phyloP scores from a whole-genome alignment of 805 yeast genomes.

The Saccharomycopsis babjevae region DNA sequence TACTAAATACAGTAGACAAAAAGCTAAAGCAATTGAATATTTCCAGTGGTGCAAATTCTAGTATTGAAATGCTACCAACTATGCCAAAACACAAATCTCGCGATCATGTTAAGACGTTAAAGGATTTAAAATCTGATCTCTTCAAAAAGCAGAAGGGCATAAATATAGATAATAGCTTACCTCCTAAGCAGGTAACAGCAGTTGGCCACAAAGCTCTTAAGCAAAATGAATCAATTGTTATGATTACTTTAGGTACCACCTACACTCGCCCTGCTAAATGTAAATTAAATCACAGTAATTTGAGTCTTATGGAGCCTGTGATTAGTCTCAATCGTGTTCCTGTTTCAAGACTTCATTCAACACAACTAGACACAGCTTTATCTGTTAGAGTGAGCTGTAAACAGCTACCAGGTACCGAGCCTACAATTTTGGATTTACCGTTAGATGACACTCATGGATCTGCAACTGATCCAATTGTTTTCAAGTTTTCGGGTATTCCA shows the following conservation, averaged over 20 bases:
- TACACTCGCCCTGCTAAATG: neutral
- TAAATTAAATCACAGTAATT: conserved; percentile 30
- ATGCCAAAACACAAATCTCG: neutral
- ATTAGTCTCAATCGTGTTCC: conserved; percentile 68
- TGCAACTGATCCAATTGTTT: conserved; percentile 57
- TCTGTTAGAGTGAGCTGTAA: conserved; percentile 48
- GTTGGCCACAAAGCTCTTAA: conserved; percentile 75
- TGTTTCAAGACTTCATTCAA: conserved; percentile 60
- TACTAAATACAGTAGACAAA: neutral
- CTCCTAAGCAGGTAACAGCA: conserved; percentile 51
- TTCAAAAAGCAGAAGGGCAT: neutral
- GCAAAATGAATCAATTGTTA: conserved; percentile 54
- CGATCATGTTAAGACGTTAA: neutral
- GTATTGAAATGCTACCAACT: conserved; percentile 20
- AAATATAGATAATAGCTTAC: conserved; percentile 7
- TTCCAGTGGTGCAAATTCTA: conserved; percentile 16
- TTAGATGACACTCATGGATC: conserved; percentile 47
- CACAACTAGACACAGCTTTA: conserved; percentile 81
- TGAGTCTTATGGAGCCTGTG: conserved; percentile 47
- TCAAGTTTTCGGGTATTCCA: conserved; percentile 41
- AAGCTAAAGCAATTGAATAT: neutral
- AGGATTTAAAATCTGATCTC: neutral
- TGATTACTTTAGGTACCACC: conserved; percentile 79
- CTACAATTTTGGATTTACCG: conserved; percentile 67
- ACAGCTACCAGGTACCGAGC: conserved; percentile 37